Evolutionary conservation across 345 rosid genomes (phyloP), one percentile per base, ranked within the genome.

Genomic region (Kernera saxatilis): DNA sequence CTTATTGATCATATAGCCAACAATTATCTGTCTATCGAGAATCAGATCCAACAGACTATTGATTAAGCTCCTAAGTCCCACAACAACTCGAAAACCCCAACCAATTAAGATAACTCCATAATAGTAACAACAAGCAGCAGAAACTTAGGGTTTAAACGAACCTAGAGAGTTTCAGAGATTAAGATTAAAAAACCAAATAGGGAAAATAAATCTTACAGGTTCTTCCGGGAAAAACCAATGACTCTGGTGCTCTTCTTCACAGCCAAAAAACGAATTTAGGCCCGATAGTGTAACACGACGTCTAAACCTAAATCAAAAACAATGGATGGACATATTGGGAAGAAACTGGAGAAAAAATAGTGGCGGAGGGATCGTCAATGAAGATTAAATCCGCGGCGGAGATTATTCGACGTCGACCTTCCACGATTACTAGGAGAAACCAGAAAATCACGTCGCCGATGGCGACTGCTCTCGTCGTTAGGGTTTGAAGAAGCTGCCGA

Each of bases 101-200:
- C 29, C 0, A n/a, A 45, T 35, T 37, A 15, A 32, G 10, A 32
- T 25, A 65, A 40, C 18, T 66, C 43, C 71, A 35, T 12, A 27
- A 21, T n/a, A 43, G 50, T 21, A 27, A 21, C 48, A 33, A 22
- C 18, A 18, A 61, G 13, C 45, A 51, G 49, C 44, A 45, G 22
- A 45, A 68, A 59, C 69, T 61, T 61, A 75, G 74, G 71, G 65
- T 55, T 75, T 75, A 69, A 14, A 61, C 36, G 53, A 69, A 75
- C 60, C 40, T 74, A 74, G 29, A 49, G n/a, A 53, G 65, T 29
- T 63, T 55, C 13, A 55, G 45, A 69, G 39, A 69, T 18, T 19
- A 25, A 53, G 8, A 68, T 40, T 27, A 21, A 43, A 14, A 41
- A 35, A 3, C 33, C 39, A 35, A 15, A 22, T 41, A 12, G 36